A percentile compares a stretch with the other conserved stretches of the same genome.
phyloP scores from a whole-genome alignment of 176 grass and related monocot genomes.

The Carex myosuroides region DNA sequence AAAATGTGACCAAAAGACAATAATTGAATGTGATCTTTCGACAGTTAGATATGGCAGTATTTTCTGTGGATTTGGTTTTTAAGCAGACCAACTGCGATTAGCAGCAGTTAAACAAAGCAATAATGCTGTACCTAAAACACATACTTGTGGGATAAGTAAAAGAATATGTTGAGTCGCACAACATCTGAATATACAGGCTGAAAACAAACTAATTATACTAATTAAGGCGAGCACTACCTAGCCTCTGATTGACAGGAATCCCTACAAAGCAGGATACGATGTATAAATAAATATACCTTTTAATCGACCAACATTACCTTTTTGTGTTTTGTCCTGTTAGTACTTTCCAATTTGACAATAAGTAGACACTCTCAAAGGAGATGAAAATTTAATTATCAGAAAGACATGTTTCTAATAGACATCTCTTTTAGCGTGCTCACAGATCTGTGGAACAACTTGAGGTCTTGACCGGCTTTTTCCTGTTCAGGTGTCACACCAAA shows the following conservation, averaged over 20 bases:
- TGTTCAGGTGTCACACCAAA: conserved; percentile 8
- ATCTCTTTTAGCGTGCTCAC: conserved; percentile 73
- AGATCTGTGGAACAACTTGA: conserved; percentile 82
- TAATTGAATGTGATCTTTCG: neutral
- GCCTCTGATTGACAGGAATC: neutral
- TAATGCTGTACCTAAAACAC: neutral
- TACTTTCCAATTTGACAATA: neutral
- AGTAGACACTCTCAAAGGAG: conserved; percentile 14
- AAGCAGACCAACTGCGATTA: neutral
- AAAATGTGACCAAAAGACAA: neutral
- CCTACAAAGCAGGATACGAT: neutral
- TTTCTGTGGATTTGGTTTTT: neutral
- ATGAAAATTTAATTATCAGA: conserved; percentile 20
- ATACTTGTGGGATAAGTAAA: neutral
- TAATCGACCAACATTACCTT: neutral
- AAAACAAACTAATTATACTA: neutral
- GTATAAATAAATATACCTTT: neutral
- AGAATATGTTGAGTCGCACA: neutral
- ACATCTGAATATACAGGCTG: neutral
- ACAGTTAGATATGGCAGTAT: neutral
- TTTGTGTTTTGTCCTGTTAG: neutral
- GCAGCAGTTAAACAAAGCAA: neutral
- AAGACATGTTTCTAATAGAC: conserved; percentile 53
- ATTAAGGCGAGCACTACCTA: neutral
- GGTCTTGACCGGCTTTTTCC: conserved; percentile 77